Evolutionary conservation across 805 yeast genomes (phyloP), one percentile per base, ranked within the genome.

Genomic region (Spathaspora passalidarum): DNA sequence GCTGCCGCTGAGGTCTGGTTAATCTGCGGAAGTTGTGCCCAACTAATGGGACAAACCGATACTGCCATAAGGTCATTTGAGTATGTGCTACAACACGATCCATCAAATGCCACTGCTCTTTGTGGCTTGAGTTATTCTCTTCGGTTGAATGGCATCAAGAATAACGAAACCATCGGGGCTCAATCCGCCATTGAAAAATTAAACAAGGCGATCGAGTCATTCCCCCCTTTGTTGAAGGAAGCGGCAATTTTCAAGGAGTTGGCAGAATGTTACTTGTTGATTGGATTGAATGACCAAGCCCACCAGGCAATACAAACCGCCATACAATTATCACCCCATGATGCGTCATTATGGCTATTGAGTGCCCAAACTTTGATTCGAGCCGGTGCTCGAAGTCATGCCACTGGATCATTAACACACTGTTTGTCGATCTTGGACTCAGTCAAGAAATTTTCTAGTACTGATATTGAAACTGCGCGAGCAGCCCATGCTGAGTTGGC

Each of bases 401-500:
- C 84, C 0, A 68, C 75, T 2, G 72, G 73, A 17, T 65, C 79
- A 2, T 66, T 80, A 42, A 69, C 69, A 17, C 73, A 71, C 39
- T 66, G 80, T 35, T 59, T 80, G 23, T 62, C 68, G 17, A 60
- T 72, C 34, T 57, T 76, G 38, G 62, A 59, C 14, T 49, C 56
- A 16, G 52, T 67, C 7, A 55, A 50, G 40, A 56, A 64, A 38
- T 55, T 67, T 42, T 47, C 60, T 5, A 35, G 55, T 1, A 56
- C 58, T 4, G 78, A 73, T 39, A 57, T 76, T n/a, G 76, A 75
- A 44, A 66, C 76, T 1, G 76, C 80, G 0, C 65, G 82, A 44
- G 66, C 74, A 13, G 75, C 77, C 2, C 84, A 79, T 60, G 73
- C 79, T 3, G 82, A 79, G 52, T 61, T 81, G 40, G 84, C 83